phyloP scores from a whole-genome alignment of 2,329 filamentous ascomycete genomes.

The Sclerotinia nivalis region DNA sequence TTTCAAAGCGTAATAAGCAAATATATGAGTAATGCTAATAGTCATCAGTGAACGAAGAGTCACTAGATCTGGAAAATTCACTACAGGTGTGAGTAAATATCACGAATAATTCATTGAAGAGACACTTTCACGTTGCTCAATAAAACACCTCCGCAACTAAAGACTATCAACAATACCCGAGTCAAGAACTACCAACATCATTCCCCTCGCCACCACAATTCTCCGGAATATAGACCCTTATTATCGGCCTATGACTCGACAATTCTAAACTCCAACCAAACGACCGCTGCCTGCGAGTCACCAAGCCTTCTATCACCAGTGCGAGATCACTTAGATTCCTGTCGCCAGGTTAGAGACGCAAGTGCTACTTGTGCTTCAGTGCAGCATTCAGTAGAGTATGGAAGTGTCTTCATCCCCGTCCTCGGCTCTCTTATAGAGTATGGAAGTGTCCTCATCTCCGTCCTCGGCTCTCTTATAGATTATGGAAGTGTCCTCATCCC shows the following conservation, averaged over 20 bases:
- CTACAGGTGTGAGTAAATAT: background rate
- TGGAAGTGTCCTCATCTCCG: background rate
- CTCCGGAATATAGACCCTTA: background rate
- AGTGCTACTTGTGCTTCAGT: background rate
- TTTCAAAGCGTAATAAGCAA: no score
- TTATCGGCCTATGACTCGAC: background rate
- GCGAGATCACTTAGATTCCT: accelerated
- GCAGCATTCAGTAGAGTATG: background rate
- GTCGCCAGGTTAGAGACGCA: background rate
- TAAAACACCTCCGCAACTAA: background rate
- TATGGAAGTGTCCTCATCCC: no score
- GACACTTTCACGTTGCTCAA: background rate
- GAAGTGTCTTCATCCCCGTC: background rate
- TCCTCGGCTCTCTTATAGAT: background rate
- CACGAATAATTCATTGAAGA: background rate
- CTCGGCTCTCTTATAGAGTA: background rate
- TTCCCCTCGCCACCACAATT: no score
- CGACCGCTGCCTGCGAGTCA: no score
- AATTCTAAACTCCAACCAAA: background rate
- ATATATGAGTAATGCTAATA: background rate
- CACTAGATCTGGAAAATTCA: background rate
- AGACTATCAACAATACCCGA: background rate
- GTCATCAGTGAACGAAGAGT: background rate
- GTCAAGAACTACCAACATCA: background rate
- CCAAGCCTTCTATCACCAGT: no score